Conservation (phyloP, 768 basidiomycete species). For the Russula foetens region DNA sequence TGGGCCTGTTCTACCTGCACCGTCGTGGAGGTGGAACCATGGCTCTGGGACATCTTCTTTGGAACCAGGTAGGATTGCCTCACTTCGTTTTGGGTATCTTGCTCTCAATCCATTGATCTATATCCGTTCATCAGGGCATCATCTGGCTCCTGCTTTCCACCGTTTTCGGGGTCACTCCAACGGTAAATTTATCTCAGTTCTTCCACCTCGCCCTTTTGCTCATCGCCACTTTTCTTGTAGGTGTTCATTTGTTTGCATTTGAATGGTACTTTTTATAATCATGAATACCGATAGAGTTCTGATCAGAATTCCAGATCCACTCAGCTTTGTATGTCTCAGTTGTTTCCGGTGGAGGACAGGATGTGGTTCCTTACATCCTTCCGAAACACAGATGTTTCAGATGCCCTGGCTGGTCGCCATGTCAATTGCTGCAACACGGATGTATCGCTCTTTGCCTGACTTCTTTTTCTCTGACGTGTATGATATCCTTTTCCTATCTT, state of each 20-base stretch:
- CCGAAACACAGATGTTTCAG: not conserved
- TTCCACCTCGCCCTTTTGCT: not conserved
- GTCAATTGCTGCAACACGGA: not conserved
- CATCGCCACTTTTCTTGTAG: not conserved
- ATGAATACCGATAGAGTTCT: not conserved
- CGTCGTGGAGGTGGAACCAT: too few relatives aligned
- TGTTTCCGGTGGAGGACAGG: not conserved
- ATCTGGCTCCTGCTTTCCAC: not conserved
- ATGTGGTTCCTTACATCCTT: not conserved
- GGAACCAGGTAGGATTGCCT: not conserved
- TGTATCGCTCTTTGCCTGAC: not conserved
- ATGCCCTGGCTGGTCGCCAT: not conserved
- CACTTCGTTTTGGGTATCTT: too few relatives aligned
- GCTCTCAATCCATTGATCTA: not conserved
- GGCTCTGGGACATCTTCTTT: not conserved
- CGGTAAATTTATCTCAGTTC: not conserved
- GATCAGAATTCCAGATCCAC: not conserved
- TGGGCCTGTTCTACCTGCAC: too few relatives aligned
- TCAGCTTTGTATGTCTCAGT: not conserved
- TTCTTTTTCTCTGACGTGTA: not conserved
- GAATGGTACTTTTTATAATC: not conserved
- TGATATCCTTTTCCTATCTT: not conserved
- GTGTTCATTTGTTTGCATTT: not conserved
- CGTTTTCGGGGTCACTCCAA: not conserved
- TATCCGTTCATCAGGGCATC: not conserved